A percentile compares a stretch with the other conserved stretches of the same genome.
Conservation (phyloP, 306 rosid species). For the Pterocarpus santalinus region DNA sequence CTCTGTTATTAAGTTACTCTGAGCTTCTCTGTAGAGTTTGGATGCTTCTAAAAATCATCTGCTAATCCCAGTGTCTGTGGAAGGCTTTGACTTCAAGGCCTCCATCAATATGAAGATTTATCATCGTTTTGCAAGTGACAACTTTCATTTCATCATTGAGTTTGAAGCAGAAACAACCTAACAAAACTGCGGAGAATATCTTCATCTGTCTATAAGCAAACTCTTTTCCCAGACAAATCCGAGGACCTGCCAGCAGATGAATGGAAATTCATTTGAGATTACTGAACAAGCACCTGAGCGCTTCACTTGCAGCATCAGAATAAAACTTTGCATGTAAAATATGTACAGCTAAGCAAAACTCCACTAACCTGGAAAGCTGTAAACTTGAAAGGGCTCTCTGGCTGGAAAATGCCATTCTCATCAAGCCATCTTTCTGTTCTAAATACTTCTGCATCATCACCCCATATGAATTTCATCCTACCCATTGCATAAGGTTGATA, state of each 20-base stretch:
- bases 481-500: constrained; percentile 94
- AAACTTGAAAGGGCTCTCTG: constrained; percentile 77
- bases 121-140: constrained; percentile 80
- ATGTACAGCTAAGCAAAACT: not conserved
- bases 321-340: not conserved
- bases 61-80: constrained; percentile 51
- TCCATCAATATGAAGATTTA: constrained; percentile 80
- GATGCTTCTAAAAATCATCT: constrained; percentile 1
- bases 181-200: constrained; percentile 70
- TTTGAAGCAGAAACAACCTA: constrained; percentile 66
- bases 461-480: constrained; percentile 85
- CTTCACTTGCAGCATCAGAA: not conserved
- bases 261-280: constrained; percentile 9
- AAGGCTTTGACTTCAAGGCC: constrained; percentile 71
- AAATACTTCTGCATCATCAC: constrained; percentile 79
- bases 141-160: constrained; percentile 63
- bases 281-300: not conserved
- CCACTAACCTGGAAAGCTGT: constrained; percentile 79
- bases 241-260: constrained; percentile 75
- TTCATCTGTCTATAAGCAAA: constrained; percentile 93
- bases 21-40: constrained; percentile 16
- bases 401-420: constrained; percentile 63
- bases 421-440: constrained; percentile 85
- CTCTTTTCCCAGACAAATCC: constrained; percentile 89
- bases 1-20: constrained; percentile 1